Conservation (phyloP, 2,329 filamentous ascomycete genomes). For the Phyllosticta capitalensis region DNA sequence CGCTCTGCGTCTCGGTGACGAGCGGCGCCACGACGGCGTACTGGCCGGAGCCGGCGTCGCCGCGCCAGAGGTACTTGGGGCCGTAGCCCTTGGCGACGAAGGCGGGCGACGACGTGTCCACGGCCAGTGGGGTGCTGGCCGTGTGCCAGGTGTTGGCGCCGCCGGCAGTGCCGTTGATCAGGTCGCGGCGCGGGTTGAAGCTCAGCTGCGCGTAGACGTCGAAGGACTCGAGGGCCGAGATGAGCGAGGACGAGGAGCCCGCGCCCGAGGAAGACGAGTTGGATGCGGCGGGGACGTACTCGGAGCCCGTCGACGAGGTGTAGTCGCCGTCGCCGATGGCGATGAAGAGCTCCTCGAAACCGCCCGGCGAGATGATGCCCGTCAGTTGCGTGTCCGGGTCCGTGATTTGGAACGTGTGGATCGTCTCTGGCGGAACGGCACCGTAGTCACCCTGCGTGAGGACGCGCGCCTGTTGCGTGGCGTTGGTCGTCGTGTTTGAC, state of each 20-base stretch:
- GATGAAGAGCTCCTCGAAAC: slow-evolving; percentile 41
- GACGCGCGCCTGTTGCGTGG: slow-evolving; percentile 23
- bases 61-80: slow-evolving; percentile 35
- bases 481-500: slow-evolving; percentile 22
- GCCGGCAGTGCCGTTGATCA: slow-evolving; percentile 34
- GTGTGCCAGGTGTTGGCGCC: slow-evolving; percentile 29
- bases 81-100: slow-evolving; percentile 39
- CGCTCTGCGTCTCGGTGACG: slow-evolving; percentile 31
- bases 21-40: slow-evolving; percentile 39
- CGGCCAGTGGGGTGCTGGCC: slow-evolving; percentile 26
- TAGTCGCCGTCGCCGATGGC: slow-evolving; percentile 28
- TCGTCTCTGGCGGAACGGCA: slow-evolving; percentile 36
- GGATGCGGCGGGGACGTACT: slow-evolving; percentile 26
- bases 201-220: slow-evolving; percentile 37
- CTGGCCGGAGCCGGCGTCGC: slow-evolving; percentile 17
- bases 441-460: slow-evolving; percentile 39
- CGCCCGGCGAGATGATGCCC: slow-evolving; percentile 38
- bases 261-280: slow-evolving; percentile 16
- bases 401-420: slow-evolving; percentile 40
- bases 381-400: slow-evolving; percentile 41
- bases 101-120: slow-evolving; percentile 26
- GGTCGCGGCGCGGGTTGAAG: slow-evolving; percentile 32
- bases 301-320: slow-evolving; percentile 25
- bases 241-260: slow-evolving; percentile 22
- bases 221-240: slow-evolving; percentile 29